Percentiles rank a stretch among this genome's conserved stretches.
These are phyloP conservation scores for Blastomyces silverae DNA, from an alignment of 2,329 filamentous ascomycete species.

Conservation along the genomic window DNA sequence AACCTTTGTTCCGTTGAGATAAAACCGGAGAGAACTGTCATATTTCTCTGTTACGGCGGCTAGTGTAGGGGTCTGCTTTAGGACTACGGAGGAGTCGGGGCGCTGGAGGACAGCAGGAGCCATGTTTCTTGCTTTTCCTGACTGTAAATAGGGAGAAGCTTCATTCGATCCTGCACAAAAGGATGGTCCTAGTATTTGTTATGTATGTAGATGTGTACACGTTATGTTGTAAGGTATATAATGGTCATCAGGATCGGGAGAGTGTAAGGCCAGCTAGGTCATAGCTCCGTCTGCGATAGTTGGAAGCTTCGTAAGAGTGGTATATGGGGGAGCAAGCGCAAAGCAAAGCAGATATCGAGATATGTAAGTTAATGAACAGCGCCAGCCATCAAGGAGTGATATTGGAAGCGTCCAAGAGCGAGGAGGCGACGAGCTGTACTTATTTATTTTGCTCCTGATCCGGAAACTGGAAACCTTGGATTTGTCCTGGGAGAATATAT, in stretches of 20 bases:
- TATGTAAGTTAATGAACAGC: background rate
- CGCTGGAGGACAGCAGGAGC: constrained; percentile 6
- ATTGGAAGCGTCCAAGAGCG: too few species aligned
- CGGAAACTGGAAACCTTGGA: too few species aligned
- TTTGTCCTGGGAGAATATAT: too few species aligned
- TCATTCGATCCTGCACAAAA: background rate
- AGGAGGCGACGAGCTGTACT: too few species aligned
- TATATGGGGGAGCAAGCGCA: background rate
- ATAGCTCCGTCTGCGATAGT: background rate
- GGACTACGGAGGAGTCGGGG: background rate
- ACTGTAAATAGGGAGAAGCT: background rate
- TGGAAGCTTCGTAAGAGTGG: background rate
- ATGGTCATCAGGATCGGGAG: background rate
- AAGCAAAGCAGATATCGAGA: background rate
- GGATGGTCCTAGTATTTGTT: background rate
- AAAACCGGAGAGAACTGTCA: constrained; percentile 85
- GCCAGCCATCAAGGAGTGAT: background rate
- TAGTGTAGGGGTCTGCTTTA: constrained; percentile 36
- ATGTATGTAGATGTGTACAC: background rate
- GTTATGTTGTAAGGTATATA: background rate
- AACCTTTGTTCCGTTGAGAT: constrained; percentile 87
- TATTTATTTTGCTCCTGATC: too few species aligned
- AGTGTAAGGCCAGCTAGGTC: background rate
- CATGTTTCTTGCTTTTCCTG: background rate
- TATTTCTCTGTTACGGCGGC: constrained; percentile 64